phyloP scores from a whole-genome alignment of 192 early-diverging fungal genomes.

The Geranomyces michiganensis region DNA sequence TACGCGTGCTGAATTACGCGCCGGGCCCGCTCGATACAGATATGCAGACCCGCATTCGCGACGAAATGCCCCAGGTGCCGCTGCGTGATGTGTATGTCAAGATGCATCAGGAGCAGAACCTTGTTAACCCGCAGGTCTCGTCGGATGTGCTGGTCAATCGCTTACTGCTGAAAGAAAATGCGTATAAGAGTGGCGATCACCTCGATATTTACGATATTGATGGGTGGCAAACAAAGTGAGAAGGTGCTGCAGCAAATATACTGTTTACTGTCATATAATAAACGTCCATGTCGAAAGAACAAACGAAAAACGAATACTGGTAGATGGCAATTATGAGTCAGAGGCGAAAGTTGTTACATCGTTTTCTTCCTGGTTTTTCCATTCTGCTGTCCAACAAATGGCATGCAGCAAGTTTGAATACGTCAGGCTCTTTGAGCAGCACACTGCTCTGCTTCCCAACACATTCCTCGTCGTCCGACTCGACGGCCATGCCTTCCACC shows the following conservation, averaged over 20 bases:
- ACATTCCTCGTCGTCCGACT: constrained; percentile 91
- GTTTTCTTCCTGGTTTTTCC: no score
- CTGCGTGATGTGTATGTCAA: constrained; percentile 63
- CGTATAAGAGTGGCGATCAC: constrained; percentile 43
- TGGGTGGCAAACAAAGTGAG: background rate
- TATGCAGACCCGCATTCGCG: constrained; percentile 77
- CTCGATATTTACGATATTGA: constrained; percentile 47
- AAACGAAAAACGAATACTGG: no score
- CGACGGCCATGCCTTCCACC: constrained; percentile 89
- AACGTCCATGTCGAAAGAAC: no score
- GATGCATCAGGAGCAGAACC: constrained; percentile 66
- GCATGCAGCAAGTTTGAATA: constrained; percentile 41
- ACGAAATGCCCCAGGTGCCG: constrained; percentile 55
- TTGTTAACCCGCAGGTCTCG: constrained; percentile 70
- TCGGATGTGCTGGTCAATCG: constrained; percentile 57
- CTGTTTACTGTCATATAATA: no score
- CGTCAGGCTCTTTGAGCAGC: constrained; percentile 71
- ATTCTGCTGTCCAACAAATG: background rate
- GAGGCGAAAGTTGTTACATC: no score
- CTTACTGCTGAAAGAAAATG: constrained; percentile 52
- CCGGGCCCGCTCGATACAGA: constrained; percentile 86
- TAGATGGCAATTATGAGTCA: no score
- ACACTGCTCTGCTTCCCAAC: constrained; percentile 76
- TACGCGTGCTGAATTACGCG: constrained; percentile 80
- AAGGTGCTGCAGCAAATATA: no score